These are phyloP conservation scores for Dothideomycetes sp. DNA, from an alignment of 2,329 filamentous ascomycete species.

Conservation along the genomic window DNA sequence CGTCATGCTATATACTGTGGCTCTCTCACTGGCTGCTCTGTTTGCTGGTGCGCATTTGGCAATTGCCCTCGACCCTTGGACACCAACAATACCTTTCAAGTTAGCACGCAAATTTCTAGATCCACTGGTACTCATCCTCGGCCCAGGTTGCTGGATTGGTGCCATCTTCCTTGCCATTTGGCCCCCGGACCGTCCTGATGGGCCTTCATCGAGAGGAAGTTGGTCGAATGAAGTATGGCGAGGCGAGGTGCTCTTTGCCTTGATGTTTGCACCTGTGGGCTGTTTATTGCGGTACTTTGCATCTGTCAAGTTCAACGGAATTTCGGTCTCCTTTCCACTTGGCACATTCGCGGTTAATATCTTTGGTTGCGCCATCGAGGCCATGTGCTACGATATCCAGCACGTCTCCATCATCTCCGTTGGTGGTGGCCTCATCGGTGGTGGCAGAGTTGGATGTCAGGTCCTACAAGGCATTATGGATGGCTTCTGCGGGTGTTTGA, in stretches of 20 bases:
- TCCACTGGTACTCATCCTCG: constrained; percentile 51
- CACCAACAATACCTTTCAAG: constrained; percentile 48
- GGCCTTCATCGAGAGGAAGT: constrained; percentile 17
- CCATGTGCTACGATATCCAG: constrained; percentile 68
- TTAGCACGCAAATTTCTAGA: constrained; percentile 54
- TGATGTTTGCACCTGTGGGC: constrained; percentile 74
- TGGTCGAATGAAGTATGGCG: constrained; percentile 55
- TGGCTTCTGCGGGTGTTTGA: constrained; percentile 37
- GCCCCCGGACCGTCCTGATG: constrained; percentile 47
- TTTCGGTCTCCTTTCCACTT: constrained; percentile 59
- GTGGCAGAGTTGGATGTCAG: constrained; percentile 31
- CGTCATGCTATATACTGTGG: constrained; percentile 61
- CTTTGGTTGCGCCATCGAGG: constrained; percentile 62
- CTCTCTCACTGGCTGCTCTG: constrained; percentile 59
- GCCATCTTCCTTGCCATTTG: constrained; percentile 61
- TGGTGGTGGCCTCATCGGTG: constrained; percentile 25
- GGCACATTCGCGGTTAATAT: constrained; percentile 82
- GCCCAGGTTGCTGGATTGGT: constrained; percentile 65
- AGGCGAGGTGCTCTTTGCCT: constrained; percentile 59
- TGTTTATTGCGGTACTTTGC: constrained; percentile 66
- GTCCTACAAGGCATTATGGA: constrained; percentile 36
- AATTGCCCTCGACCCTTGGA: constrained; percentile 44
- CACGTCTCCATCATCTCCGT: constrained; percentile 38
- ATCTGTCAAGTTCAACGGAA: constrained; percentile 59
- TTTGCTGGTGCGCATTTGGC: constrained; percentile 67